phyloP scores from a whole-genome alignment of 805 yeast genomes.

The Cyberlindnera xylosilytica region DNA sequence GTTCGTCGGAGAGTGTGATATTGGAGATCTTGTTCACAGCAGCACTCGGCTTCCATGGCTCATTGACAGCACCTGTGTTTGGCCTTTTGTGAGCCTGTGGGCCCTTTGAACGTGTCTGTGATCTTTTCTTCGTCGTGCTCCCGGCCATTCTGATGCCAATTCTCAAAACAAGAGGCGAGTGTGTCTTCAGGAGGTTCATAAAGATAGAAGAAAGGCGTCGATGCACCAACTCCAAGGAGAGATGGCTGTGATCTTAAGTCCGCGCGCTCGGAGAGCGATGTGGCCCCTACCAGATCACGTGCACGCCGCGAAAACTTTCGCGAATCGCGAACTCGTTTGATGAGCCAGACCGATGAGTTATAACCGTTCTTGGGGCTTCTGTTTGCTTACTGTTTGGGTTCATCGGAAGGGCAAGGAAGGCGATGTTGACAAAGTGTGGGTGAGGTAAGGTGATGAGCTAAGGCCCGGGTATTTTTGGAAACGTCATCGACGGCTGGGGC shows the following conservation, averaged over 20 bases:
- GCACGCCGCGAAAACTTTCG: neutral
- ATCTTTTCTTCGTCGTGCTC: neutral
- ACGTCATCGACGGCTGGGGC: too few species aligned
- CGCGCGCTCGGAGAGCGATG: neutral
- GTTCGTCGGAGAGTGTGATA: constrained; percentile 37
- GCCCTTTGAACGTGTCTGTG: neutral
- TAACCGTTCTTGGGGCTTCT: too few species aligned
- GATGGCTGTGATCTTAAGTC: neutral
- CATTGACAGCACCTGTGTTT: constrained; percentile 1
- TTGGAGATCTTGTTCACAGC: constrained; percentile 38
- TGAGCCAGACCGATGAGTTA: neutral
- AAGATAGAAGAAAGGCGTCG: neutral
- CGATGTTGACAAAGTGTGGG: too few species aligned
- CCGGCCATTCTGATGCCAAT: neutral
- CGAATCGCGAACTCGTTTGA: neutral
- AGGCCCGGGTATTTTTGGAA: too few species aligned
- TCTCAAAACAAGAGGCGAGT: too few species aligned
- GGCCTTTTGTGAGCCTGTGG: constrained; percentile 9
- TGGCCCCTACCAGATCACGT: neutral
- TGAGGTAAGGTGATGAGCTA: too few species aligned
- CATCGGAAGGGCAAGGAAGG: too few species aligned
- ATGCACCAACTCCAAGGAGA: too few species aligned
- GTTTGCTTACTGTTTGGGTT: too few species aligned
- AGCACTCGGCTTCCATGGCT: constrained; percentile 8
- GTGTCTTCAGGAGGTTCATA: too few species aligned